A percentile compares a stretch with the other conserved stretches of the same genome.
phyloP scores from a whole-genome alignment of 2,329 filamentous ascomycete genomes.

The Sarocladium strictum region DNA sequence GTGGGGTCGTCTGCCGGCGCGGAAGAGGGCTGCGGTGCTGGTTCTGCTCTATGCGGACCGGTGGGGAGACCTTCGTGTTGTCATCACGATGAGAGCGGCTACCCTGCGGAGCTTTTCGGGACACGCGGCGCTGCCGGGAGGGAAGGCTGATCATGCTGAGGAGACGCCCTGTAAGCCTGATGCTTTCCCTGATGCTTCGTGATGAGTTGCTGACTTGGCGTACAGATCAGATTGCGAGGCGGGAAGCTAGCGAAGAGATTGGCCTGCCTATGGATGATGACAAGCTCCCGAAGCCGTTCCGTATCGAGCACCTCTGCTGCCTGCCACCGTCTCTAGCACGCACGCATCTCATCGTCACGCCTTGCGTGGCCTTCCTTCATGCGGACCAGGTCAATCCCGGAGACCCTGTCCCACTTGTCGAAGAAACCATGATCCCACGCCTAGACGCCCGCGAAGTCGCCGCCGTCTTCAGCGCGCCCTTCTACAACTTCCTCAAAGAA shows the following conservation, averaged over 20 bases:
- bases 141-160: conserved; percentile 54
- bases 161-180: conserved; percentile 53
- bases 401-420: conserved; percentile 41
- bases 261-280: conserved; percentile 69
- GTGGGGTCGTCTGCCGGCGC: conserved; percentile 56
- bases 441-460: conserved; percentile 88
- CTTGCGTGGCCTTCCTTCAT: conserved; percentile 73
- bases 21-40: conserved; percentile 76
- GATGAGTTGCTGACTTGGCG: background rate
- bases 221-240: conserved; percentile 71
- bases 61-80: conserved; percentile 68
- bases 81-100: conserved; percentile 62
- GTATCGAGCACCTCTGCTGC: conserved; percentile 80
- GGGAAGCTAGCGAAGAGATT: conserved; percentile 91
- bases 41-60: conserved; percentile 83
- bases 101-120: conserved; percentile 66
- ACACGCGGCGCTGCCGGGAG: conserved; percentile 81
- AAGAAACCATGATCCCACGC: conserved; percentile 68
- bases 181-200: background rate
- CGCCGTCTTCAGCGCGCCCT: conserved; percentile 85
- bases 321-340: conserved; percentile 71
- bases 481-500: conserved; percentile 70
- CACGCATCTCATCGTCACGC: conserved; percentile 67
- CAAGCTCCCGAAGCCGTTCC: conserved; percentile 69
- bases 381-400: conserved; percentile 40